Evolutionary conservation across 495 filamentous ascomycete species (phyloP).

Genomic region (Chaetomium tenue): DNA sequence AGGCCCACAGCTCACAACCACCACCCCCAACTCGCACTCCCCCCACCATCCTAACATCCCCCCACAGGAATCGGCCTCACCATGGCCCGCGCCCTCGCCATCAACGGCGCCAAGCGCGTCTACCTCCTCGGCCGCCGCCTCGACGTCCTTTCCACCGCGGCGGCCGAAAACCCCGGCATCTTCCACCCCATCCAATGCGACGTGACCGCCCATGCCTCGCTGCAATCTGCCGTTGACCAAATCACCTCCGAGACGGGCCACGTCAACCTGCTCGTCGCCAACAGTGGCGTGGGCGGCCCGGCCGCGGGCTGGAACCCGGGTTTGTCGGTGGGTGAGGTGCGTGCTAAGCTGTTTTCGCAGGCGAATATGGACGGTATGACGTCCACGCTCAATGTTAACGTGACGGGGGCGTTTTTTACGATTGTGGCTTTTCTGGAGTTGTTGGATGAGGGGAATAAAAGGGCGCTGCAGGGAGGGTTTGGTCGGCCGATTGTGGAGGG

Average conservation of each 20-base stretch:
- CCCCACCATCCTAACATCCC: not conserved
- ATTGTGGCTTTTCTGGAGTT: conserved; percentile 62
- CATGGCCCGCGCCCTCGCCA: conserved; percentile 62
- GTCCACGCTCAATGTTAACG: conserved; percentile 56
- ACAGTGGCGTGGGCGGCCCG: conserved; percentile 54
- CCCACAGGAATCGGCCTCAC: conserved; percentile 59
- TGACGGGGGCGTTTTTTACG: conserved; percentile 60
- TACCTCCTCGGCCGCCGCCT: conserved; percentile 66
- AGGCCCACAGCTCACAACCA: not conserved
- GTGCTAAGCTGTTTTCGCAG: conserved; percentile 38
- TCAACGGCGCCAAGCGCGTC: conserved; percentile 63
- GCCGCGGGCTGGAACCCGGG: conserved; percentile 35
- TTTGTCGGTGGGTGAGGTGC: conserved; percentile 44
- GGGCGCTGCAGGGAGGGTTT: conserved; percentile 43
- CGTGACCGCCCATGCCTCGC: conserved; percentile 60
- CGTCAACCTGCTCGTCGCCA: conserved; percentile 65
- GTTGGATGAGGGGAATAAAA: conserved; percentile 62
- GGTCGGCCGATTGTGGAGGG: conserved; percentile 14
- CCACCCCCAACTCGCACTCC: not conserved
- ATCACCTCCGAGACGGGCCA: conserved; percentile 43
- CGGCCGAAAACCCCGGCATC: conserved; percentile 33
- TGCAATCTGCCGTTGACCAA: conserved; percentile 55
- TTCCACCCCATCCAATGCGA: conserved; percentile 63
- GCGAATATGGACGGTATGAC: conserved; percentile 53
- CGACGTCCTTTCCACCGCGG: conserved; percentile 49